Conservation (phyloP, 208 protist species). For the Trypanosoma mega region DNA sequence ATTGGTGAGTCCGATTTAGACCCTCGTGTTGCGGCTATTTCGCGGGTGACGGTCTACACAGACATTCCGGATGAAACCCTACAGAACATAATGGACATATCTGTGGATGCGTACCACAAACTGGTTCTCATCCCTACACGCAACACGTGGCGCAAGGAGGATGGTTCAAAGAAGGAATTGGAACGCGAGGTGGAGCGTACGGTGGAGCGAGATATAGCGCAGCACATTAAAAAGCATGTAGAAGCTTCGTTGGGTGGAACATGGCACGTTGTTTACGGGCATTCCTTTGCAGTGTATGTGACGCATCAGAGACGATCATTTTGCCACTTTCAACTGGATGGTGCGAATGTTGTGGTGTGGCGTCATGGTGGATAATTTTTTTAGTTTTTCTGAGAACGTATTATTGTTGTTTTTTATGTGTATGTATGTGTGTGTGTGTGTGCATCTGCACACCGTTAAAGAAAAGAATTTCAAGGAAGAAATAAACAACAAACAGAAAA, state of each 20-base stretch:
- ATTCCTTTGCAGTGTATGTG: slow-evolving; percentile 78
- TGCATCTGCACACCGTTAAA: too few species aligned
- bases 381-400: neutral
- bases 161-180: slow-evolving; percentile 65
- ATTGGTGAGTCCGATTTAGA: slow-evolving; percentile 55
- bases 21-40: slow-evolving; percentile 39
- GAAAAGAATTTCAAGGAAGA: too few species aligned
- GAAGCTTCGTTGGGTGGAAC: slow-evolving; percentile 54
- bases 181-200: slow-evolving; percentile 82
- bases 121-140: slow-evolving; percentile 71
- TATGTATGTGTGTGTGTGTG: slow-evolving; percentile 15
- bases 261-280: slow-evolving; percentile 86
- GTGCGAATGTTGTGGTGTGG: slow-evolving; percentile 81
- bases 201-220: slow-evolving; percentile 52
- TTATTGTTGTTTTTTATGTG: neutral
- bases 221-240: slow-evolving; percentile 62
- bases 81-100: slow-evolving; percentile 62
- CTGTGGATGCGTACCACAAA: slow-evolving; percentile 64
- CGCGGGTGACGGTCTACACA: slow-evolving; percentile 41
- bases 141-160: slow-evolving; percentile 84
- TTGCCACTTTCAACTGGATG: slow-evolving; percentile 80
- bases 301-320: slow-evolving; percentile 70
- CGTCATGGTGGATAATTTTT: slow-evolving; percentile 58
- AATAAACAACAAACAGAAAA: too few species aligned
- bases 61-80: slow-evolving; percentile 65